Evolutionary conservation across 2,329 filamentous ascomycete genomes (phyloP), one percentile per base, ranked within the genome.

Genomic region (Pseudogymnoascus sp.): DNA sequence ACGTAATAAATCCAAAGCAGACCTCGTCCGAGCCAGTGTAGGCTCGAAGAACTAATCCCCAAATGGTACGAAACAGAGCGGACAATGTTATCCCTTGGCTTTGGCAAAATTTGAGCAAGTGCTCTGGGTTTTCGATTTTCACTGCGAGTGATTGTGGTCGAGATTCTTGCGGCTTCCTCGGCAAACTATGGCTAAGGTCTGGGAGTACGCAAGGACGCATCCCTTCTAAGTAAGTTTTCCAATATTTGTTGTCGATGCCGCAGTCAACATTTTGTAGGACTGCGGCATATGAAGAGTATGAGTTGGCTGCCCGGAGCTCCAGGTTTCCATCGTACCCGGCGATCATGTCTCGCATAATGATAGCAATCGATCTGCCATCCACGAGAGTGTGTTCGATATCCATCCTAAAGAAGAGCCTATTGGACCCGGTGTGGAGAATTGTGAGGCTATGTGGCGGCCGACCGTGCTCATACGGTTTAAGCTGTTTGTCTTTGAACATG

Each of bases 331-430:
- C 71, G 61, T 80, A 81, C 2, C 77, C 78, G 6, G 73, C 64
- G 25, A 74, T 72, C 4, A 81, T 64, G 61, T 81, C 79, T 4
- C 72, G 70, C 4, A 79, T 67, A 5, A 81, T 74, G 42, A 79
- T 75, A 0, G 76, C 74, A 29, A 79, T 76, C 0, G 79, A 80
- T 42, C 71, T 74, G 2, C 78, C 79, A 67, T 81, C 79, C 68
- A 77, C 78, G n/a, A 78, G 75, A 4, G 75, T 76, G 64, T 80
- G 78, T 60, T 76, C 79, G 7, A 80, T 67, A 60, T 81, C 78
- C 12, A 81, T 69, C 37, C 75, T 77, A 15, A 75, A 74, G 67
- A 77, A 80, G 0, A 78, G 62, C 35, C 71, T 73, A 12, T 70
- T 70, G 1, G 67, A 65, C 4, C 69, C 67, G 1, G 77, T 79